Conservation (phyloP, 176 grass and related monocot species). For the Areca catechu region DNA sequence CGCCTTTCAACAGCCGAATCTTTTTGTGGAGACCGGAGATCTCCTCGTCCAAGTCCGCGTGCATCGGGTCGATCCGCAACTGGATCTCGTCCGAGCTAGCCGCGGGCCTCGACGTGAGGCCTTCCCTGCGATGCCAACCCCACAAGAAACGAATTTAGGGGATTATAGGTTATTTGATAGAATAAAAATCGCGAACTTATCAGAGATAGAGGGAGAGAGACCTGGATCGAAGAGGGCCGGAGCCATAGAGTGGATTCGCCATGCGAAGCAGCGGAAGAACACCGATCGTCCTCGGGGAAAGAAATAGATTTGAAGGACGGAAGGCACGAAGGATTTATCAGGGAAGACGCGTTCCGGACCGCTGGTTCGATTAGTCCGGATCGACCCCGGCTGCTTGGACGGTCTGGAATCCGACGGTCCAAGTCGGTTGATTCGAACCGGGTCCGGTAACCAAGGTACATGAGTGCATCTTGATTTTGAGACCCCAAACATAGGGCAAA, state of each 20-base stretch:
- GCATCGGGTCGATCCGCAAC: slow-evolving; percentile 67
- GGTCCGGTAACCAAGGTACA: rapidly evolving
- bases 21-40: slow-evolving; percentile 50
- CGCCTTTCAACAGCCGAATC: slow-evolving; percentile 49
- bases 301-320: too few species aligned
- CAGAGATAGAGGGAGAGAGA: neutral
- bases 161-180: too few species aligned
- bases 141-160: neutral
- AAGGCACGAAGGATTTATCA: too few species aligned
- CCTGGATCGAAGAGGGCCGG: slow-evolving; percentile 32
- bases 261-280: slow-evolving; percentile 11
- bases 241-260: slow-evolving; percentile 44
- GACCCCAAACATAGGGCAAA: too few species aligned
- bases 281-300: too few species aligned
- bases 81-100: slow-evolving; percentile 56
- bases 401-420: too few species aligned
- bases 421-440: too few species aligned
- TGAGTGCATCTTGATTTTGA: too few species aligned
- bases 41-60: slow-evolving; percentile 56
- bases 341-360: too few species aligned
- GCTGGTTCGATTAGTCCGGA: too few species aligned
- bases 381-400: too few species aligned
- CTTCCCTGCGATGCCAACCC: slow-evolving; percentile 36
- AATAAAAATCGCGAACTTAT: neutral
- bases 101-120: slow-evolving; percentile 33